phyloP scores from a whole-genome alignment of 2,329 filamentous ascomycete genomes.

The Alternaria sp. region DNA sequence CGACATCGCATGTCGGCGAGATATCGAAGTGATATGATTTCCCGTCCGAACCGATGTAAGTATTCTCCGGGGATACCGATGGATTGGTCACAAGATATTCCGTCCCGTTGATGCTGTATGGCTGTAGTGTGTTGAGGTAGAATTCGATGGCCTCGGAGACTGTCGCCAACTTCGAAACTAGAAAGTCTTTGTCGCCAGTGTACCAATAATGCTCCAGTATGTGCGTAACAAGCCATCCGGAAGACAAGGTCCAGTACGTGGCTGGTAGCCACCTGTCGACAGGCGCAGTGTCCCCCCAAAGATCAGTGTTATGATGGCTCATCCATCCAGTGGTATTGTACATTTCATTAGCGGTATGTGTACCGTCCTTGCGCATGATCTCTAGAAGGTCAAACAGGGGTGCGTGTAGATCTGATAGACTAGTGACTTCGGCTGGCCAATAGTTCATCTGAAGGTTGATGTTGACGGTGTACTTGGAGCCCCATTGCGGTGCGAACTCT shows the following conservation, averaged over 20 bases:
- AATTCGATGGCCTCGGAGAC: slow-evolving; percentile 7
- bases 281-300: slow-evolving; percentile 36
- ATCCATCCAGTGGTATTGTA: slow-evolving; percentile 36
- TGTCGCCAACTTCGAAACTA: slow-evolving; percentile 7
- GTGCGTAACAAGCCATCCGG: slow-evolving; percentile 38
- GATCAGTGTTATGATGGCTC: slow-evolving; percentile 38
- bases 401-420: slow-evolving; percentile 48
- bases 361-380: slow-evolving; percentile 46
- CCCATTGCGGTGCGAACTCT: slow-evolving; percentile 56
- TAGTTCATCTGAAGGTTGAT: slow-evolving; percentile 65
- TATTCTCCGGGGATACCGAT: slow-evolving; percentile 53
- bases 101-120: slow-evolving; percentile 5
- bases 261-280: slow-evolving; percentile 35
- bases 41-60: slow-evolving; percentile 41
- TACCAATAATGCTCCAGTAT: slow-evolving; percentile 35
- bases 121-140: slow-evolving; percentile 8
- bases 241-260: slow-evolving; percentile 38
- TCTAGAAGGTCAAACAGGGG: slow-evolving; percentile 56
- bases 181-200: slow-evolving; percentile 28
- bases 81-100: slow-evolving; percentile 46
- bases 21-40: neutral
- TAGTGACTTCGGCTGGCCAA: slow-evolving; percentile 49
- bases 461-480: slow-evolving; percentile 61
- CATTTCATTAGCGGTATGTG: slow-evolving; percentile 24
- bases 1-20: slow-evolving; percentile 55